phyloP scores from a whole-genome alignment of 768 basidiomycete species.

The Termitomyces sp. region DNA sequence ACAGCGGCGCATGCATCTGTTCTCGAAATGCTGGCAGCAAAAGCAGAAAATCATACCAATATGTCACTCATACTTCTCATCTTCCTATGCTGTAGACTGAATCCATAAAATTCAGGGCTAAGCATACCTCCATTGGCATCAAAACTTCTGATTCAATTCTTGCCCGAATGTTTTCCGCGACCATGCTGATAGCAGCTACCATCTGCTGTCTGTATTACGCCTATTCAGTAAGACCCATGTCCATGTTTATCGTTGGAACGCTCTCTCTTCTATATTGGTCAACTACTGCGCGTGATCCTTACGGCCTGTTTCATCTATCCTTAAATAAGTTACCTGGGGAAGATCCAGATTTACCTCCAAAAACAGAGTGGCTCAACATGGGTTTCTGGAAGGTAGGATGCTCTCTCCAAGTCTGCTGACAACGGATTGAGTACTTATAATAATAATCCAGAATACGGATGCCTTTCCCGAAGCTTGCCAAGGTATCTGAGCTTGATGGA shows the following conservation, averaged over 20 bases:
- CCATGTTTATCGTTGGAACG: neutral
- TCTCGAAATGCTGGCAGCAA: constrained; percentile 20
- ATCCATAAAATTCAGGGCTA: neutral
- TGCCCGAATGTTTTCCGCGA: neutral
- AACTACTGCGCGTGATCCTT: constrained; percentile 35
- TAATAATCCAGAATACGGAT: constrained; percentile 34
- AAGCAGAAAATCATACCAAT: constrained; percentile 15
- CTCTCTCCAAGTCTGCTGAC: neutral
- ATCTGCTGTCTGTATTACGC: neutral
- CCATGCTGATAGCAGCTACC: neutral
- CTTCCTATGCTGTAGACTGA: neutral
- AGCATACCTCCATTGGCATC: neutral
- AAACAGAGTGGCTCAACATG: constrained; percentile 69
- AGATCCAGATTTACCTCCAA: constrained; percentile 22
- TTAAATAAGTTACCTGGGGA: constrained; percentile 41
- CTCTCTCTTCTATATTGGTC: constrained; percentile 1
- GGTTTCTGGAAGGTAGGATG: constrained; percentile 57
- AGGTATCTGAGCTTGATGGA: constrained; percentile 29
- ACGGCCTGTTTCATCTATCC: constrained; percentile 51
- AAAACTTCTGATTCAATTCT: neutral
- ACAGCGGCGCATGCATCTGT: constrained; percentile 20
- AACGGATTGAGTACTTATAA: neutral
- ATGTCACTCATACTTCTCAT: constrained; percentile 2
- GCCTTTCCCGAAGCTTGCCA: constrained; percentile 55
- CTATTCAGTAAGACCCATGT: neutral